Base-by-base conservation (phyloP, 768 basidiomycete species). In the Lepiota subincarnata region DNA sequence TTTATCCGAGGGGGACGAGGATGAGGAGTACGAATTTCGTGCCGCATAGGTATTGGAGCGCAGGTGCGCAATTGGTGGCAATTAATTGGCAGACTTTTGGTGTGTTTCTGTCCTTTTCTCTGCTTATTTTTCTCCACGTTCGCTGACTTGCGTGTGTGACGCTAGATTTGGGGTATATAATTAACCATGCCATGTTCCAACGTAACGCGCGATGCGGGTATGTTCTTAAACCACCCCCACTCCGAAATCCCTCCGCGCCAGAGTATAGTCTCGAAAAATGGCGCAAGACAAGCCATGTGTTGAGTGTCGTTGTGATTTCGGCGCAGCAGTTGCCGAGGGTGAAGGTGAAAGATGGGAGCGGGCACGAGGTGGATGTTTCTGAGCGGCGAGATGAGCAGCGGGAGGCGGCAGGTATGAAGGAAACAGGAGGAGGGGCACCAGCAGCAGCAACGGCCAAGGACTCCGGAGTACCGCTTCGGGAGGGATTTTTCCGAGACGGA, bases 1-100 rank as follows among this genome's bases (percentile, higher is more conserved):
- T 87, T 1, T 99, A 98, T 65, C 96, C 96, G 0, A 88, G 87
- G 62, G 95, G 92, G 4, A 84, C 76, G 43, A 73, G 96, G 52
- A 71, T 99, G 45, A 83, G 76, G 53, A 93, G 90, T 54, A 85
- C 85, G 6, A 99, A 99, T 66, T 99, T 87, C 63, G 81, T 90
- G 60, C 96, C 96, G 3, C 87, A 94, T 69, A 81, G 86, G 16
- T 95, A 84, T 65, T 99, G 97, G 97, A 81, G 83, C 1, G 84
- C 86, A 1, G 97, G 97, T 6, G 82, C 84, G 4, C 96, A 98
- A 66, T 69, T 98, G 26, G 93, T 96, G 0, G 92, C 97, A 3
- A 78, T 99, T 55, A 99, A 99, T 67, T 97, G 94, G 90, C 97
- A 99, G 68, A 98, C 95, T 0, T 86, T 84, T 60, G 93, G 92